phyloP scores from a whole-genome alignment of 441 rosid genomes.

The Raphanus hybrid region DNA sequence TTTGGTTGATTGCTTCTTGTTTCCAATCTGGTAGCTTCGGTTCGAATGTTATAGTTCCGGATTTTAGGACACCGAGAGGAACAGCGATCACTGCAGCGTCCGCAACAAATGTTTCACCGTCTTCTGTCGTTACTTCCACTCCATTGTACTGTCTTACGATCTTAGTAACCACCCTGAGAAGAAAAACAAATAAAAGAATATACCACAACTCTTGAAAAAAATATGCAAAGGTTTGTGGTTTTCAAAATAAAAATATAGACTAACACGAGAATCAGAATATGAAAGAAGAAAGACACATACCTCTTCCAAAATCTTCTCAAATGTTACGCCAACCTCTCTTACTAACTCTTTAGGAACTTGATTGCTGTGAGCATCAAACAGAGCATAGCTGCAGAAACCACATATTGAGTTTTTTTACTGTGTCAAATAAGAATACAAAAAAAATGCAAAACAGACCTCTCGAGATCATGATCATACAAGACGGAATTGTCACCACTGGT shows the following conservation, averaged over 20 bases:
- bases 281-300: constrained; percentile 40
- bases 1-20: constrained; percentile 76
- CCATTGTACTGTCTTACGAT: constrained; percentile 66
- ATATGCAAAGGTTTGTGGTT: not conserved
- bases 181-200: not conserved
- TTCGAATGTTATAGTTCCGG: constrained; percentile 64
- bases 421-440: not conserved
- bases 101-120: constrained; percentile 68
- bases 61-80: constrained; percentile 87
- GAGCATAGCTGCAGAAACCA: constrained; percentile 67
- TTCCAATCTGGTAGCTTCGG: constrained; percentile 93
- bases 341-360: constrained; percentile 85
- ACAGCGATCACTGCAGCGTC: constrained; percentile 82
- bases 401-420: not conserved
- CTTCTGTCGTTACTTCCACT: constrained; percentile 77
- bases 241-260: constrained; percentile 19
- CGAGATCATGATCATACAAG: constrained; percentile 89
- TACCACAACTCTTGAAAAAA: not conserved
- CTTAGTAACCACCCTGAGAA: constrained; percentile 64
- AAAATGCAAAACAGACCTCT: constrained; percentile 58
- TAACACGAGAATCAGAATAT: not conserved
- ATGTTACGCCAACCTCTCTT: constrained; percentile 67
- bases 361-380: constrained; percentile 78
- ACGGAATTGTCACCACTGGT: constrained; percentile 94
- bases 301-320: constrained; percentile 80